phyloP scores from a whole-genome alignment of 176 grass and related monocot genomes.

The Alloteropsis semialata region DNA sequence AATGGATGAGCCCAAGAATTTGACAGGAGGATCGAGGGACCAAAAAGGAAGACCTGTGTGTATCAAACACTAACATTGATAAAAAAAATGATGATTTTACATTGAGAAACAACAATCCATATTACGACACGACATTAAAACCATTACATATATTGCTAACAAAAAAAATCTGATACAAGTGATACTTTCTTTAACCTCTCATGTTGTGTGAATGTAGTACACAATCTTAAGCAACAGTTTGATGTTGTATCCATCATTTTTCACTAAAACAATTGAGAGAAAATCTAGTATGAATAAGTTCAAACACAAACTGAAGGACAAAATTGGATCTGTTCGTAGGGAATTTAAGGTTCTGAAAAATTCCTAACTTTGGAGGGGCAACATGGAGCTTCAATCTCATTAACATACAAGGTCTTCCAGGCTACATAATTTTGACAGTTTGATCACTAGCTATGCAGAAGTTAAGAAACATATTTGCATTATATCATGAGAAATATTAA shows the following conservation, averaged over 20 bases:
- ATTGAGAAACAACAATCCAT: slow-evolving; percentile 20
- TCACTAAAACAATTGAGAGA: not conserved
- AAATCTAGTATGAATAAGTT: not conserved
- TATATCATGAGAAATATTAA: not conserved
- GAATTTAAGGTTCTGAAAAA: not conserved
- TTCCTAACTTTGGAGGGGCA: not conserved
- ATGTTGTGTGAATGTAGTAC: slow-evolving; percentile 4
- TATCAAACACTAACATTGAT: not conserved
- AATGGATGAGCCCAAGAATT: not conserved
- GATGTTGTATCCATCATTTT: not conserved
- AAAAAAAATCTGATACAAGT: not conserved
- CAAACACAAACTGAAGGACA: not conserved
- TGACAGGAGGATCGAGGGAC: not conserved
- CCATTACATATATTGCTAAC: not conserved
- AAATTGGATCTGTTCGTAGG: slow-evolving; percentile 14
- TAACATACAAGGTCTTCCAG: not conserved
- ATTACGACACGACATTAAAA: not conserved
- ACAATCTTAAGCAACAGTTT: not conserved
- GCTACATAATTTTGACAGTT: slow-evolving; percentile 17
- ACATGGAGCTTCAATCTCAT: slow-evolving; percentile 12
- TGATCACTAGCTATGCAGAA: not conserved
- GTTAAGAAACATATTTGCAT: not conserved
- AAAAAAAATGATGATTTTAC: not conserved
- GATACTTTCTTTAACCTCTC: not conserved
- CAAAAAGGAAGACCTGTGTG: slow-evolving; percentile 11